Conservation (phyloP, 2,329 filamentous ascomycete species). For the Fusarium sp. region DNA sequence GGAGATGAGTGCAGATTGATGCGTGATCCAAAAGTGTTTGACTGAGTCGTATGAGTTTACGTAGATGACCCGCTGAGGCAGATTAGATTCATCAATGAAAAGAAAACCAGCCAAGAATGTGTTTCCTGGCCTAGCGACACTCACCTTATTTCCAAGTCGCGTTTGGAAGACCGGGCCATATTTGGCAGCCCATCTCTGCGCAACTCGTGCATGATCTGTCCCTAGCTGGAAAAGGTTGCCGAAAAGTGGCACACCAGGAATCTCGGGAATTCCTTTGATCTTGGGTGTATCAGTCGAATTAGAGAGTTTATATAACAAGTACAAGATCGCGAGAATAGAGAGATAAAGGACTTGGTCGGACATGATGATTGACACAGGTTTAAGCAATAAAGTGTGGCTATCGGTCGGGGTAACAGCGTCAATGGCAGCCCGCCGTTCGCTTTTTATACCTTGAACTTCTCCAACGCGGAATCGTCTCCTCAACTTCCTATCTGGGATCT, state of each 20-base stretch:
- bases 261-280: slow-evolving; percentile 73
- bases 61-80: slow-evolving; percentile 75
- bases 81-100: neutral
- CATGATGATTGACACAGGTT: slow-evolving; percentile 9
- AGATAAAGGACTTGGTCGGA: slow-evolving; percentile 34
- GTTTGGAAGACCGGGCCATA: slow-evolving; percentile 78
- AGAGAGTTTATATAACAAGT: slow-evolving; percentile 50
- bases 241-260: slow-evolving; percentile 74
- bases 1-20: slow-evolving; percentile 84
- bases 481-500: slow-evolving; percentile 12
- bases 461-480: slow-evolving; percentile 25
- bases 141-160: slow-evolving; percentile 76
- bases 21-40: slow-evolving; percentile 81
- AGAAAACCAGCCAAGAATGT: too few relatives aligned
- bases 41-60: slow-evolving; percentile 85
- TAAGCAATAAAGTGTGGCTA: neutral
- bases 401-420: neutral
- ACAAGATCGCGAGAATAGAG: slow-evolving; percentile 15
- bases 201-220: slow-evolving; percentile 68
- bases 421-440: neutral
- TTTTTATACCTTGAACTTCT: slow-evolving; percentile 15
- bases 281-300: slow-evolving; percentile 69
- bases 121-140: neutral
- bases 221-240: slow-evolving; percentile 75
- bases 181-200: slow-evolving; percentile 70